A percentile compares a stretch with the other conserved stretches of the same genome.
These are phyloP conservation scores for Rozella allomycis DNA, from an alignment of 371 early-diverging fungal species.

Conservation along the genomic window DNA sequence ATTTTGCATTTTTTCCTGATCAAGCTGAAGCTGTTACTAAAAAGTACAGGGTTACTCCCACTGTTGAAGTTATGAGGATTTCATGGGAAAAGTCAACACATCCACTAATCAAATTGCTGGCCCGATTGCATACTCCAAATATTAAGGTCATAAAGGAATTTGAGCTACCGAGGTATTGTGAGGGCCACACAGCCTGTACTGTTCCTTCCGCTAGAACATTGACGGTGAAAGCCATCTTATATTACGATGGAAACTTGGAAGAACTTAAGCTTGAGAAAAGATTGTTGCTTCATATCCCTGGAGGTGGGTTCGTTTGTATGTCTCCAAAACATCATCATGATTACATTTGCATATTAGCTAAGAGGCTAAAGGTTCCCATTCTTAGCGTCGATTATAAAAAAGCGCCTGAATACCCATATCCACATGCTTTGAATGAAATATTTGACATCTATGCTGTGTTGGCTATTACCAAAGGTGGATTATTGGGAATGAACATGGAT, in stretches of 20 bases:
- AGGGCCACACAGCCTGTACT: constrained; percentile 6
- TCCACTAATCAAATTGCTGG: constrained; percentile 32
- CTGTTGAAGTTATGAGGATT: constrained; percentile 60
- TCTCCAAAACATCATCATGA: constrained; percentile 19
- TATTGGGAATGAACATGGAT: constrained; percentile 27
- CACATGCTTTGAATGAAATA: constrained; percentile 73
- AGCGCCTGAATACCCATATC: constrained; percentile 85
- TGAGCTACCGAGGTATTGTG: constrained; percentile 20
- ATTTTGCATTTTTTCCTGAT: constrained; percentile 67
- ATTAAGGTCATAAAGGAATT: constrained; percentile 31
- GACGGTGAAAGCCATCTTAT: constrained; percentile 14
- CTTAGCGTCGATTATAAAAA: constrained; percentile 75
- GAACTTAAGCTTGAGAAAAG: constrained; percentile 21
- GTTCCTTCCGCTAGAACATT: neutral
- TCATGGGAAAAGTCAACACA: constrained; percentile 73
- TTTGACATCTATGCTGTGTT: constrained; percentile 60
- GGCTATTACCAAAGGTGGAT: constrained; percentile 36
- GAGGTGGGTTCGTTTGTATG: constrained; percentile 36
- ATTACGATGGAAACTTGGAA: constrained; percentile 20
- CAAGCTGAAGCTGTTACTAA: constrained; percentile 59
- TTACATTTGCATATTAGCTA: constrained; percentile 16
- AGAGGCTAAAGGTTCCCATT: constrained; percentile 20
- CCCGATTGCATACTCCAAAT: constrained; percentile 21
- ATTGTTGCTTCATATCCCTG: constrained; percentile 53
- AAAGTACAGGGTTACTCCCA: constrained; percentile 15